Evolutionary conservation across 805 yeast genomes (phyloP), one percentile per base, ranked within the genome.

Genomic region (Ogataea polymorpha): DNA sequence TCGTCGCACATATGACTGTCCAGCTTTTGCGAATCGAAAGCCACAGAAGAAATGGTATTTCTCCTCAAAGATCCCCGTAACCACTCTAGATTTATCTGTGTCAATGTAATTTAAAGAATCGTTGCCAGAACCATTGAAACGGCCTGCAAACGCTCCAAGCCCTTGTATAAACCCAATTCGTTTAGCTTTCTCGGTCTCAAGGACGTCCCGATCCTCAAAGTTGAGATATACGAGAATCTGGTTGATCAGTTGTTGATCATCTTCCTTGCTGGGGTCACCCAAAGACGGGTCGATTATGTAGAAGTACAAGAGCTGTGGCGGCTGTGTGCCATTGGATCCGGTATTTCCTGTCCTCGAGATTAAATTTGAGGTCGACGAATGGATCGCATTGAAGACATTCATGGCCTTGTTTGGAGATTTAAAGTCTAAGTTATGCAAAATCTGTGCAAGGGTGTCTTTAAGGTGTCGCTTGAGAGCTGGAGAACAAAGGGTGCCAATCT

Each of bases 41-140:
- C 61, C 57, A 50, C 62, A 52, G 6, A 63, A 56, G 33, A 60
- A 59, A 63, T 64, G 66, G 51, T 58, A 63, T 23, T 53, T 48
- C 8, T 51, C 58, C 25, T 62, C 65, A 13, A 66, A 41, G 25
- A 43, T 41, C 3, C 63, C 59, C 12, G 58, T 49, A 9, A 68
- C 48, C 2, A 62, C 56, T 11, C 71, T 39, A 3, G 67, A 48
- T 28, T 54, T 51, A 35, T 54, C 59, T 5, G 72, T 65, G 23
- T 66, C 69, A 13, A 68, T 52, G 34, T 46, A 37, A 20, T 42
- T 44, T 4, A 49, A 38, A 14, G 25, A 12, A 14, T 28, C 23
- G 11, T n/a, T 10, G 8, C 11, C 16, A 9, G 33, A 4, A 10
- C 23, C 12, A 23, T 48, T 29, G 29, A 62, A 62, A 24, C 54